These are phyloP conservation scores for Osmozyma mogii DNA, from an alignment of 805 yeast species.

Conservation along the genomic window DNA sequence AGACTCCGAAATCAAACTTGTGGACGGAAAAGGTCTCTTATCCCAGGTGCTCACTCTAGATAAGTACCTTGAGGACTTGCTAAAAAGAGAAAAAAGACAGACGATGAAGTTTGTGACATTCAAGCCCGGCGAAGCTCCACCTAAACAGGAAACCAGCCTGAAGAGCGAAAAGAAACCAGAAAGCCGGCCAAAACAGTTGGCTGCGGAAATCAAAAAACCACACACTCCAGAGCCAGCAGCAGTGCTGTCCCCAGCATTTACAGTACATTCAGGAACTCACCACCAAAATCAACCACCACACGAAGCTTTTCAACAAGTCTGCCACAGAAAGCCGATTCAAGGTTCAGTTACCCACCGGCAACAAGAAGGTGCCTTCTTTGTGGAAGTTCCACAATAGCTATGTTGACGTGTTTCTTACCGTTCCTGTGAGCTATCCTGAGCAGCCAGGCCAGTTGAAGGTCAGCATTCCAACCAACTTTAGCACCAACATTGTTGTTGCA, in stretches of 20 bases:
- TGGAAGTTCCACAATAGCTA: conserved; percentile 20
- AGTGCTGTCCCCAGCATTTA: background rate
- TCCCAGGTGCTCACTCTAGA: conserved; percentile 51
- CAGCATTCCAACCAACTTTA: conserved; percentile 23
- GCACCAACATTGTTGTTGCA: conserved; percentile 21
- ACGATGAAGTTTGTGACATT: conserved; percentile 53
- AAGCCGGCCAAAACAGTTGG: background rate
- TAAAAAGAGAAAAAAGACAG: conserved; percentile 50
- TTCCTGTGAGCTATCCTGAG: conserved; percentile 30
- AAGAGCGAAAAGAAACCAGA: conserved; percentile 2
- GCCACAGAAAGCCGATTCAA: conserved; percentile 22
- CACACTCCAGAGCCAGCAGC: background rate
- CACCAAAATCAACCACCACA: conserved; percentile 17
- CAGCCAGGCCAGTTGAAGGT: conserved; percentile 12
- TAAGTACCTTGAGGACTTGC: conserved; percentile 47
- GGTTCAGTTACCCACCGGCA: conserved; percentile 22
- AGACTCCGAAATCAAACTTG: conserved; percentile 19
- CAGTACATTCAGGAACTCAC: conserved; percentile 18
- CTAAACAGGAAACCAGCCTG: conserved; percentile 1
- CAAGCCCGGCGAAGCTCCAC: conserved; percentile 9
- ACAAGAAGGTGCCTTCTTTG: conserved; percentile 16
- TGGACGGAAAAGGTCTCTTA: conserved; percentile 43
- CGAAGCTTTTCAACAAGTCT: conserved; percentile 22
- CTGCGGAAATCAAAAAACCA: background rate
- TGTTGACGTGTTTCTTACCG: conserved; percentile 25